Conservation (phyloP, 1,139 yeast genomes). For the Taiozyma sp. region DNA sequence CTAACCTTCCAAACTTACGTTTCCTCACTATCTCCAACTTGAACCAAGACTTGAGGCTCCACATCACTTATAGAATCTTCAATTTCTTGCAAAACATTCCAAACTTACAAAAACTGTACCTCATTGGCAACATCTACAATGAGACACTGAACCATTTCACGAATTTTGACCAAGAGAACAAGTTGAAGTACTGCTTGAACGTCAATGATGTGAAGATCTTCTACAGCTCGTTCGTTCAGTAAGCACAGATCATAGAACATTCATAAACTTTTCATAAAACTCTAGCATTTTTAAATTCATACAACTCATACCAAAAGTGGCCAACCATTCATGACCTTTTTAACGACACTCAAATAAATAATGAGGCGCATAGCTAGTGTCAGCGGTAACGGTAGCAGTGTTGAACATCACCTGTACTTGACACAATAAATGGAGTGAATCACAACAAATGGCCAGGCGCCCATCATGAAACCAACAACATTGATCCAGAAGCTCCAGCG, state of each 20-base stretch:
- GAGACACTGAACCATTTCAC: constrained; percentile 26
- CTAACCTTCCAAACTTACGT: constrained; percentile 22
- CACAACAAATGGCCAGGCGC: constrained; percentile 2
- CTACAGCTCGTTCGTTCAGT: constrained; percentile 26
- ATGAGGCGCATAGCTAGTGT: not conserved
- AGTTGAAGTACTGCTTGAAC: constrained; percentile 20
- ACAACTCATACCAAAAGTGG: not conserved
- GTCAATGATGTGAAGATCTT: constrained; percentile 27
- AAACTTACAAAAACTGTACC: constrained; percentile 21
- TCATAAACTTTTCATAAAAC: not conserved
- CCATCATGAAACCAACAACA: not conserved
- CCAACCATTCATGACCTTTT: not conserved
- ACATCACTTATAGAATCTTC: constrained; percentile 26
- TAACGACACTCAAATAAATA: not conserved
- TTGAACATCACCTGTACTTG: constrained; percentile 5
- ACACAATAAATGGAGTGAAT: constrained; percentile 1
- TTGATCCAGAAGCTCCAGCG: not conserved
- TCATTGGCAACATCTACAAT: constrained; percentile 25
- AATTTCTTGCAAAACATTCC: constrained; percentile 26
- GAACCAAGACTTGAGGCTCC: constrained; percentile 22
- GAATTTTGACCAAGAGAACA: constrained; percentile 22
- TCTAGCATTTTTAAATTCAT: not conserved
- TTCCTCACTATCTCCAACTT: constrained; percentile 24
- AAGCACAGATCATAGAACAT: no score
- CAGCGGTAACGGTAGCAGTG: not conserved